Evolutionary conservation across 441 rosid species (phyloP).

Genomic region (Codiaeum variegatum): DNA sequence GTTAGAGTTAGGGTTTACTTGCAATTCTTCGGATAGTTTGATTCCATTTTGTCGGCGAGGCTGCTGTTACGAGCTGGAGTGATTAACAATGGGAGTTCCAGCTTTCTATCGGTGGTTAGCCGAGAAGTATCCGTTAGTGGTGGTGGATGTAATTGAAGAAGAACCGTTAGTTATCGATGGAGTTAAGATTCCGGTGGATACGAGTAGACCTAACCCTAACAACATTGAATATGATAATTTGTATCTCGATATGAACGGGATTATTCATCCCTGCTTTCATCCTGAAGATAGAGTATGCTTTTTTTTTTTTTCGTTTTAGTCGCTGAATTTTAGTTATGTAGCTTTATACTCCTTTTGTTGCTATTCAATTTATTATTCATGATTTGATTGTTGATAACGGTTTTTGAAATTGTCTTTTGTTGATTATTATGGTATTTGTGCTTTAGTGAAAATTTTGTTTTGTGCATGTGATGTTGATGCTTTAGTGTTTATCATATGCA

Average conservation of each 20-base stretch:
- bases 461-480: background rate
- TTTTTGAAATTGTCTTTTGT: background rate
- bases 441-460: background rate
- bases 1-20: slow-evolving; percentile 20
- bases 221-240: slow-evolving; percentile 83
- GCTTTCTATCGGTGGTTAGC: slow-evolving; percentile 90
- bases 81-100: slow-evolving; percentile 64
- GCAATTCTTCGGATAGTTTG: background rate
- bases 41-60: background rate
- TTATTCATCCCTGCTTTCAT: slow-evolving; percentile 93
- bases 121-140: slow-evolving; percentile 75
- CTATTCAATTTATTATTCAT: background rate
- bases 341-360: background rate
- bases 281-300: slow-evolving; percentile 82
- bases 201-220: slow-evolving; percentile 87
- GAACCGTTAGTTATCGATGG: slow-evolving; percentile 72
- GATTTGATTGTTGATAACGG: background rate
- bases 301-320: background rate
- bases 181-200: slow-evolving; percentile 70
- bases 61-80: slow-evolving; percentile 19
- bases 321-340: background rate
- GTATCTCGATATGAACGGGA: slow-evolving; percentile 96
- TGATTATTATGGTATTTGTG: background rate
- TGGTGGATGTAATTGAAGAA: slow-evolving; percentile 70
- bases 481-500: slow-evolving; percentile 32